Evolutionary conservation across 176 grass and related monocot species (phyloP), one percentile per base, ranked within the genome.

Genomic region (Saccharum officinarum): DNA sequence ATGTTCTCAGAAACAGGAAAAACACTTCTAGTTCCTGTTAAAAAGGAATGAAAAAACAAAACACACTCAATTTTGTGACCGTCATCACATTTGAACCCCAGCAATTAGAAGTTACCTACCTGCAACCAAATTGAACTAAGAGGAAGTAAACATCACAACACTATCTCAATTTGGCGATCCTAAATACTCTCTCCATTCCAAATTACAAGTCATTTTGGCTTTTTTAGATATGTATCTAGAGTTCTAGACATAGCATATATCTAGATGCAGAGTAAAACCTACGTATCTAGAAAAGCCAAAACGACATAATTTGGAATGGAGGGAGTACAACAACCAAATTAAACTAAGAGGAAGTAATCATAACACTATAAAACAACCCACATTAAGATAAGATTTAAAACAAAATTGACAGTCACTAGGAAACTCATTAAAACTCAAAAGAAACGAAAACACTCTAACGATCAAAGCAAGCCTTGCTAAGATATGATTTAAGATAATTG

Each of bases 51-150:
- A 36, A 54, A 67, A 54, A 69, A 57, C 33, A 69, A n/a, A 11
- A 12, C 0, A 10, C 30, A 1, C 55, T 10, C 22, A 22, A 50
- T 80, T 49, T 38, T 34, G 13, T 16, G 31, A 39, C 31, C n/a
- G 3, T 74, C 30, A 30, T 50, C 61, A 52, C 57, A 65, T 31
- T 64, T 71, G 45, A 84, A 69, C 60, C 59, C 10, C 33, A 55
- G 40, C 11, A 18, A 47, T 31, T 39, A 15, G 15, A 74, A 74
- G 69, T 7, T 20, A 74, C 30, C n/a, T 36, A 80, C 31, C n/a
- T 37, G 17, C 22, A 86, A 65, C 37, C 30, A 55, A 80, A 40
- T 68, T 54, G 8, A 87, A 81, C 17, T 54, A 68, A 82, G 71
- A 76, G n/a, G 59, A 50, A 69, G 46, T 9, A 50, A 50, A 81